Conservation (phyloP, 805 yeast species). For the Spathaspora arborariae region DNA sequence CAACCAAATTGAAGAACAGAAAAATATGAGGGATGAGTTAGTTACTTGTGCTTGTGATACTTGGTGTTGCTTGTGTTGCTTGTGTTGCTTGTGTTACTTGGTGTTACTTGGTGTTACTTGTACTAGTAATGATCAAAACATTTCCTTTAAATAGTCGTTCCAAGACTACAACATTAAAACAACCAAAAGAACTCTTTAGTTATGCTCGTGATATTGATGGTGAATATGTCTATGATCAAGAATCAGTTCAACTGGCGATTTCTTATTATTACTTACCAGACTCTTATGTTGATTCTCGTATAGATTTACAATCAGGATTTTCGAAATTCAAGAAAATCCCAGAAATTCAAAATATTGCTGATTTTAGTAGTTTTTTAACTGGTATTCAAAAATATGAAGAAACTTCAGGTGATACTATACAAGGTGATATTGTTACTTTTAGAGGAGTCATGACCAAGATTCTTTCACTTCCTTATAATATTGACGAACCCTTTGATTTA, state of each 20-base stretch:
- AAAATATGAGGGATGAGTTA: background rate
- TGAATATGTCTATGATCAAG: slow-evolving; percentile 32
- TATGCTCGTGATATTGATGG: slow-evolving; percentile 63
- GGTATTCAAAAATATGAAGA: slow-evolving; percentile 58
- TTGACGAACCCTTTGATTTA: slow-evolving; percentile 53
- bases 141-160: slow-evolving; percentile 48
- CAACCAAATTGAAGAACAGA: too few species aligned
- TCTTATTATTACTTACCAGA: slow-evolving; percentile 83
- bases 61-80: too few species aligned
- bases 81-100: too few species aligned
- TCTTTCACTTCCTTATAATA: slow-evolving; percentile 61
- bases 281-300: slow-evolving; percentile 47
- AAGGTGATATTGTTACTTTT: slow-evolving; percentile 73
- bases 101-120: too few species aligned
- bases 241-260: slow-evolving; percentile 43
- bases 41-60: too few species aligned
- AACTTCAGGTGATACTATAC: slow-evolving; percentile 35
- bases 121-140: slow-evolving; percentile 30
- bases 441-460: slow-evolving; percentile 80
- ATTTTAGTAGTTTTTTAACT: slow-evolving; percentile 53
- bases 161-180: slow-evolving; percentile 66
- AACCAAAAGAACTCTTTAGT: slow-evolving; percentile 77
- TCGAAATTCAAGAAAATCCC: slow-evolving; percentile 54
- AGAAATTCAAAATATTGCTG: slow-evolving; percentile 49
- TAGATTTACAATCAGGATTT: slow-evolving; percentile 66